These are phyloP conservation scores for Barbarea vulgaris DNA, from an alignment of 345 rosid genomes.

Conservation along the genomic window DNA sequence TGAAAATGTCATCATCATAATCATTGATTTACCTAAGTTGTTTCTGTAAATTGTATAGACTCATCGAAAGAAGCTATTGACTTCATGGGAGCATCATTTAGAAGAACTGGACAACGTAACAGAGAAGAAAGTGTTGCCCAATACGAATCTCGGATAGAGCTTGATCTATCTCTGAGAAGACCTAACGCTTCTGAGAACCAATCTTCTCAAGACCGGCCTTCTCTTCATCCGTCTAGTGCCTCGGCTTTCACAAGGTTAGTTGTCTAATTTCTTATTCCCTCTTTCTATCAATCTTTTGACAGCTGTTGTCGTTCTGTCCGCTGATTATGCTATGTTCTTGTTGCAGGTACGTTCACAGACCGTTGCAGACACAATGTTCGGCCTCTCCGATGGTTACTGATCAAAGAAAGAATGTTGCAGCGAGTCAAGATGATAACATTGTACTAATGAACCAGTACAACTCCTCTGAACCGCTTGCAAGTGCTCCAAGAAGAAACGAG, in stretches of 20 bases:
- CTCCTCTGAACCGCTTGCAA: conserved; percentile 46
- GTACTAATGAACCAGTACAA: conserved; percentile 37
- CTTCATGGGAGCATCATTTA: conserved; percentile 65
- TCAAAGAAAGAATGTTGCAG: conserved; percentile 27
- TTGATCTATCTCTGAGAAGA: conserved; percentile 82
- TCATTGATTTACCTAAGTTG: not conserved
- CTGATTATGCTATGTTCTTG: conserved; percentile 29
- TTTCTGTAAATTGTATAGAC: conserved; percentile 4
- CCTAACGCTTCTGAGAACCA: conserved; percentile 50
- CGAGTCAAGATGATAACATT: conserved; percentile 27
- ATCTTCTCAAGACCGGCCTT: conserved; percentile 50
- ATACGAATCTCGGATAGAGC: conserved; percentile 51
- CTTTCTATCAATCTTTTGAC: not conserved
- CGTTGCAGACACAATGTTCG: conserved; percentile 47
- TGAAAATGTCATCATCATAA: not conserved
- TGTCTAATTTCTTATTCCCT: not conserved
- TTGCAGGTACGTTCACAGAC: conserved; percentile 66
- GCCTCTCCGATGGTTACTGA: conserved; percentile 36
- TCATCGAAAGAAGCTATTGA: conserved; percentile 64
- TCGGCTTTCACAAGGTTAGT: conserved; percentile 86
- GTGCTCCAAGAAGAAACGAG: conserved; percentile 50
- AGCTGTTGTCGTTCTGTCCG: conserved; percentile 2
- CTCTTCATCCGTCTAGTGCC: conserved; percentile 72
- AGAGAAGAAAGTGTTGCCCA: conserved; percentile 38
- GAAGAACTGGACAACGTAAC: conserved; percentile 34